Evolutionary conservation across 345 rosid genomes (phyloP).

Genomic region (Salix purpurea): DNA sequence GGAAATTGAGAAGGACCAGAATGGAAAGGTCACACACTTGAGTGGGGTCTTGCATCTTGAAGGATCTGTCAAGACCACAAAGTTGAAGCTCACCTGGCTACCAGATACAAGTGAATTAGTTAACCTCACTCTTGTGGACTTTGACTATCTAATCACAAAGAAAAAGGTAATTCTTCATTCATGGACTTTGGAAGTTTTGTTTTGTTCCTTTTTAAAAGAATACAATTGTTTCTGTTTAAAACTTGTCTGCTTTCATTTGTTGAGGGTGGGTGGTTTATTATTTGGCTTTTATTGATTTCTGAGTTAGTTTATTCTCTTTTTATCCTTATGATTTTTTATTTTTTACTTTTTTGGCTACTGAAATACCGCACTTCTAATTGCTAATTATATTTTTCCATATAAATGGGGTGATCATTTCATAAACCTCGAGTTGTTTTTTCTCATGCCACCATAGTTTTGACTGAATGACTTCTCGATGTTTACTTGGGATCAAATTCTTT

Average conservation of each 20-base stretch:
- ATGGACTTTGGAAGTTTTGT: neutral
- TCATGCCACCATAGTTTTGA: too few species aligned
- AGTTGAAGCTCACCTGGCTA: constrained; percentile 89
- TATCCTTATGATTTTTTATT: too few species aligned
- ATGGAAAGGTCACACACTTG: constrained; percentile 51
- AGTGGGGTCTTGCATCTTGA: constrained; percentile 71
- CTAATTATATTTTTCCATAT: too few species aligned
- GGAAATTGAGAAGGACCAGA: constrained; percentile 54
- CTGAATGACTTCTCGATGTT: too few species aligned
- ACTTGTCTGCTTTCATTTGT: neutral
- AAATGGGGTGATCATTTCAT: too few species aligned
- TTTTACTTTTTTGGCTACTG: too few species aligned
- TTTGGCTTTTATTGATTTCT: too few species aligned
- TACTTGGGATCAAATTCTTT: too few species aligned
- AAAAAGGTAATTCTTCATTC: constrained; percentile 12
- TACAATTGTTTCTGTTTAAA: neutral
- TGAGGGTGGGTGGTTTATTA: too few species aligned
- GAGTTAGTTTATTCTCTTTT: too few species aligned
- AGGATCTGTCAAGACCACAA: constrained; percentile 87
- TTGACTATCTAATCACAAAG: constrained; percentile 18
- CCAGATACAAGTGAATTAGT: constrained; percentile 4
- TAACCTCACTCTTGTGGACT: constrained; percentile 6
- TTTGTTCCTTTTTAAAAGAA: neutral
- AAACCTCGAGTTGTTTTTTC: too few species aligned
- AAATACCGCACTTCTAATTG: too few species aligned